Evolutionary conservation across 2,329 filamentous ascomycete species (phyloP).

Genomic region (Venturia pyrina): DNA sequence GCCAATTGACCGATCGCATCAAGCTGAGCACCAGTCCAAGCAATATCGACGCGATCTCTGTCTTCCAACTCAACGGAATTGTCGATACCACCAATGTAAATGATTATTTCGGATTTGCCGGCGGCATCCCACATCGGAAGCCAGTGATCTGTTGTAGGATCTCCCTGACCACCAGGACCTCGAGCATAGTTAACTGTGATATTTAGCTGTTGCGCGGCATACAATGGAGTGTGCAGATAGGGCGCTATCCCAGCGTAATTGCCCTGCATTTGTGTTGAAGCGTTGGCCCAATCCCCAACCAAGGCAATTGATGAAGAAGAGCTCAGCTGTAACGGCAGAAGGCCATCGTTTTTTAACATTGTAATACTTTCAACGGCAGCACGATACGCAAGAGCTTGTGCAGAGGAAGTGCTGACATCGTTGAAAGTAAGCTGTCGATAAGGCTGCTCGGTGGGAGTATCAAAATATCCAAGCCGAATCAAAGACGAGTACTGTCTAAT

Average conservation of each 20-base stretch:
- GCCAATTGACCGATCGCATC: constrained; percentile 40
- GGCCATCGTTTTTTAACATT: constrained; percentile 44
- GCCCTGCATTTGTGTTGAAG: constrained; percentile 47
- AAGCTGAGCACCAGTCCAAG: constrained; percentile 44
- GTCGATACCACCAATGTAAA: constrained; percentile 48
- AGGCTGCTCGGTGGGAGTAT: constrained; percentile 32
- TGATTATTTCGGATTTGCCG: constrained; percentile 38
- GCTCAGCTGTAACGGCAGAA: constrained; percentile 33
- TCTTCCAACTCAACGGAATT: constrained; percentile 42
- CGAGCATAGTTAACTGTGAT: constrained; percentile 36
- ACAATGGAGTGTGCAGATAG: constrained; percentile 44
- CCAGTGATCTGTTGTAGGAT: constrained; percentile 24
- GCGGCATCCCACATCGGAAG: constrained; percentile 26
- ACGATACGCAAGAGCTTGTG: constrained; percentile 45
- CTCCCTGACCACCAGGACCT: constrained; percentile 21
- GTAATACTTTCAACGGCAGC: constrained; percentile 39
- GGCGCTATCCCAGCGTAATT: constrained; percentile 49
- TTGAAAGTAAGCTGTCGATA: constrained; percentile 45
- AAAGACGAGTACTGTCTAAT: constrained; percentile 45
- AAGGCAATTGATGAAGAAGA: constrained; percentile 38
- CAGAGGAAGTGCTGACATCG: constrained; percentile 45
- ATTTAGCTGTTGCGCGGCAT: constrained; percentile 39
- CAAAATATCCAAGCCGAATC: constrained; percentile 49
- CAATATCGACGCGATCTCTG: constrained; percentile 40
- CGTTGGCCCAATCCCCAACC: constrained; percentile 50